Evolutionary conservation across 495 filamentous ascomycete genomes (phyloP).

Genomic region (Penicillium fimorum): DNA sequence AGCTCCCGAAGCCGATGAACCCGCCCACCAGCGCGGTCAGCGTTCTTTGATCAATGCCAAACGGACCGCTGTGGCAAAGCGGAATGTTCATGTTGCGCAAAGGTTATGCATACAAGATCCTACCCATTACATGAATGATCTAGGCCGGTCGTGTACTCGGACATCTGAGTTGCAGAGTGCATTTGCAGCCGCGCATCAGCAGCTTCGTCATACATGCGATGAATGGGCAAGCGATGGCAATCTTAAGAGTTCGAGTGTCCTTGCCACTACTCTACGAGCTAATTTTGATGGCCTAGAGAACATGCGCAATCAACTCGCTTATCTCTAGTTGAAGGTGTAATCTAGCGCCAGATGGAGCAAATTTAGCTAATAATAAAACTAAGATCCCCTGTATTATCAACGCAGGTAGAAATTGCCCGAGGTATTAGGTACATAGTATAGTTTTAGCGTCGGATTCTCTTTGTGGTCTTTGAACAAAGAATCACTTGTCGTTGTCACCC

Average conservation of each 20-base stretch:
- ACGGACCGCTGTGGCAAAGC: constrained; percentile 27
- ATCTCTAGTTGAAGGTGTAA: background rate
- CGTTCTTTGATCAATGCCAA: constrained; percentile 38
- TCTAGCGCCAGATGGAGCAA: background rate
- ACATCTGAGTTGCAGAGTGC: constrained; percentile 31
- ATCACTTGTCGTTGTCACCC: background rate
- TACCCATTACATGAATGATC: constrained; percentile 54
- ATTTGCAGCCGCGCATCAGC: constrained; percentile 26
- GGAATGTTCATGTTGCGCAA: constrained; percentile 27
- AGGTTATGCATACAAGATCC: constrained; percentile 61
- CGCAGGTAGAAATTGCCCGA: background rate
- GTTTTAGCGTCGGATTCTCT: background rate
- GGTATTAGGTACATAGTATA: background rate
- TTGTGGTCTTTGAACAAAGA: background rate
- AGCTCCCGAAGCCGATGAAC: constrained; percentile 11
- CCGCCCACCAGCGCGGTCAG: constrained; percentile 39
- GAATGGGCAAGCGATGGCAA: constrained; percentile 17
- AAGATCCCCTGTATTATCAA: background rate
- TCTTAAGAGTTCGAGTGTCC: constrained; percentile 23
- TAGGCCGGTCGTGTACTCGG: constrained; percentile 45
- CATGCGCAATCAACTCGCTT: constrained; percentile 15
- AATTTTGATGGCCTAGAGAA: constrained; percentile 37
- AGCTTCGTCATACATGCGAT: constrained; percentile 22
- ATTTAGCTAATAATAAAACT: background rate
- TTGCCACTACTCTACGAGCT: constrained; percentile 29